Conservation (phyloP, 2,329 filamentous ascomycete genomes). For the Ceratocystis cacaofunesta region DNA sequence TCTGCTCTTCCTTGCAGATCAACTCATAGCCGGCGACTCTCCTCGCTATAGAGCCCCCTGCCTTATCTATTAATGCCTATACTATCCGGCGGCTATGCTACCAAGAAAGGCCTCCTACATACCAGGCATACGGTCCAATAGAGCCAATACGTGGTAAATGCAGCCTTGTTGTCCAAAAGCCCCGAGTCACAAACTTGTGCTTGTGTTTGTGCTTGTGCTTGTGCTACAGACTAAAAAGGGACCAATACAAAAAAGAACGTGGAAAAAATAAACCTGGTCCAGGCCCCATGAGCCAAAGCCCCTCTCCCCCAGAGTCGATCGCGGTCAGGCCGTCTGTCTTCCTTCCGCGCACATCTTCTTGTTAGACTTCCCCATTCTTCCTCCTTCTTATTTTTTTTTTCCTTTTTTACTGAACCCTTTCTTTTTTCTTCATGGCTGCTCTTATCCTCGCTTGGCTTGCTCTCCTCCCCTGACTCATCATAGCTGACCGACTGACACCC, state of each 20-base stretch:
- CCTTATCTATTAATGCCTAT: not conserved
- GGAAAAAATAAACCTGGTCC: not conserved
- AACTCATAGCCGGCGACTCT: too few relatives aligned
- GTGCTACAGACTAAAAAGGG: not conserved
- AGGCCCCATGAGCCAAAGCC: not conserved
- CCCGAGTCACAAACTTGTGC: not conserved
- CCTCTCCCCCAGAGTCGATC: conserved; percentile 4
- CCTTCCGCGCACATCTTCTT: not conserved
- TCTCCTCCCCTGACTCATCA: not conserved
- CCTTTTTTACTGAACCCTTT: not conserved
- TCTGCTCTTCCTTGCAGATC: not conserved
- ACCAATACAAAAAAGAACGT: not conserved
- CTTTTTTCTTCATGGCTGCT: not conserved
- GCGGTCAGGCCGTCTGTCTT: not conserved
- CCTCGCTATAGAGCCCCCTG: not conserved
- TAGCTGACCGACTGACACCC: too few relatives aligned
- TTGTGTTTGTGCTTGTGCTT: not conserved
- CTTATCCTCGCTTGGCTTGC: not conserved
- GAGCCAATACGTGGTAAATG: too few relatives aligned
- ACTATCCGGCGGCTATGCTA: too few relatives aligned
- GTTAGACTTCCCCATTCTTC: not conserved
- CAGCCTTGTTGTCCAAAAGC: not conserved
- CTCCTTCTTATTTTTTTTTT: not conserved
- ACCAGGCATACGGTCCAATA: too few relatives aligned
- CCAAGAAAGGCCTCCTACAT: too few relatives aligned